These are phyloP conservation scores for Phycomyces blakesleeanus DNA, from an alignment of 192 early-diverging fungal species.

Conservation along the genomic window DNA sequence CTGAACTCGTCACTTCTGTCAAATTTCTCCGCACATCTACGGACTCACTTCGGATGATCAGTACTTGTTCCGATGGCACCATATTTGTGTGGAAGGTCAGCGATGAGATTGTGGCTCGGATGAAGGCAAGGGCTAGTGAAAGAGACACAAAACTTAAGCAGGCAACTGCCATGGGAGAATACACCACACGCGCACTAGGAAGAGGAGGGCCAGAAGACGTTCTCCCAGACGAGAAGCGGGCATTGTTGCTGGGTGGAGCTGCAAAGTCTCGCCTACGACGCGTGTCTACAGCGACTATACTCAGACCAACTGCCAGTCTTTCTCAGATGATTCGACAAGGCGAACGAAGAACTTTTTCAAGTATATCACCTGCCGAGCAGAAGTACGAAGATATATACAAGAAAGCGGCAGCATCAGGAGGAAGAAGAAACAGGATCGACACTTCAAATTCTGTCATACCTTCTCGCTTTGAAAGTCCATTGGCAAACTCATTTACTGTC, in stretches of 20 bases:
- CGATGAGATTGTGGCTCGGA: slow-evolving; percentile 37
- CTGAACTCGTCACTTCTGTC: slow-evolving; percentile 69
- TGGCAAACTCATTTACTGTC: neutral
- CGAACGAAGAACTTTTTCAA: slow-evolving; percentile 29
- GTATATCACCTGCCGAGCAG: slow-evolving; percentile 32
- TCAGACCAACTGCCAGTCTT: slow-evolving; percentile 18
- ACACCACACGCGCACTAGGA: neutral
- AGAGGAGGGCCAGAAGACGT: neutral
- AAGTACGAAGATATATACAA: slow-evolving; percentile 39
- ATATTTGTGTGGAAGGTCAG: slow-evolving; percentile 72
- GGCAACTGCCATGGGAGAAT: neutral
- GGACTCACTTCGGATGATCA: slow-evolving; percentile 45
- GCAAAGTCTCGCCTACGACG: slow-evolving; percentile 12
- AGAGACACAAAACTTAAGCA: slow-evolving; percentile 12
- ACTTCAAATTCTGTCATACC: neutral
- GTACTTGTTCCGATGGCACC: slow-evolving; percentile 71
- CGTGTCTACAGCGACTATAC: slow-evolving; percentile 3
- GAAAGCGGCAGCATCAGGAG: slow-evolving; percentile 19
- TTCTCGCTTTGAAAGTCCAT: neutral
- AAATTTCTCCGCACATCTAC: slow-evolving; percentile 43
- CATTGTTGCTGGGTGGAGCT: neutral
- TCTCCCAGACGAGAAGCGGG: neutral
- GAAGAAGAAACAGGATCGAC: slow-evolving; percentile 1
- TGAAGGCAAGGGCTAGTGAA: slow-evolving; percentile 23
- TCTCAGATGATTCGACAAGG: slow-evolving; percentile 31